Conservation (phyloP, 495 filamentous ascomycete genomes). For the Annulohypoxylon moriforme region DNA sequence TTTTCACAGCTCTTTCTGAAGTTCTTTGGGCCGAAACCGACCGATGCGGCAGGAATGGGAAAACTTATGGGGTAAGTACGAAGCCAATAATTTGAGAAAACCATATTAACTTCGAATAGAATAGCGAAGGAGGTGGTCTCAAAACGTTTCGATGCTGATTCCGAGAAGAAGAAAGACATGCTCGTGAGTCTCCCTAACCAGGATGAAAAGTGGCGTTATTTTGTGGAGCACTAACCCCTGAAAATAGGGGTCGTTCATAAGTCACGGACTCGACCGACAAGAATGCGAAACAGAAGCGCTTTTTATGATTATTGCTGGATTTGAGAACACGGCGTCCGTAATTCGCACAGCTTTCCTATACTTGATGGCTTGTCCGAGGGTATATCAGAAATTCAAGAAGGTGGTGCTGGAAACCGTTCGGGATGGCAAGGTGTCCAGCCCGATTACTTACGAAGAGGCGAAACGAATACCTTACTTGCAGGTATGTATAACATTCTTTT, state of each 20-base stretch:
- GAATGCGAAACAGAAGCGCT: conserved; percentile 12
- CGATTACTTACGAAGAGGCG: conserved; percentile 2
- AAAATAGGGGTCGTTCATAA: conserved; percentile 13
- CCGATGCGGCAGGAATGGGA: not conserved
- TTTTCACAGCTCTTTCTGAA: conserved; percentile 3
- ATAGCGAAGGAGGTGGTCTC: conserved; percentile 5
- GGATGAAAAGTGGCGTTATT: not conserved
- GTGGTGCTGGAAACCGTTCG: not conserved
- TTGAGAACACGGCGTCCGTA: conserved; percentile 3
- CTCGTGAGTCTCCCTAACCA: not conserved
- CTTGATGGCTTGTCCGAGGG: conserved; percentile 7
- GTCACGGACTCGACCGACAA: conserved; percentile 6
- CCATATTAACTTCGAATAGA: not conserved
- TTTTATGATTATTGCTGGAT: conserved; percentile 13
- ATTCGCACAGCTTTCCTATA: conserved; percentile 6
- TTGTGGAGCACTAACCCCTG: not conserved
- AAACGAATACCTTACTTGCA: conserved; percentile 12
- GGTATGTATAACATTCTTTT: not conserved
- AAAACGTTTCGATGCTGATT: not conserved
- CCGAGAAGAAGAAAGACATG: conserved; percentile 7
- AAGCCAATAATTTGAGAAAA: not conserved
- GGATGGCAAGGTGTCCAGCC: not conserved
- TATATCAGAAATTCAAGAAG: conserved; percentile 11
- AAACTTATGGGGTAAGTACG: conserved; percentile 8
- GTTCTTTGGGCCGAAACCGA: conserved; percentile 4